These are phyloP conservation scores for Anthoceros angustus DNA, from an alignment of 225 moss, liverwort and hornwort genomes.

Conservation along the genomic window DNA sequence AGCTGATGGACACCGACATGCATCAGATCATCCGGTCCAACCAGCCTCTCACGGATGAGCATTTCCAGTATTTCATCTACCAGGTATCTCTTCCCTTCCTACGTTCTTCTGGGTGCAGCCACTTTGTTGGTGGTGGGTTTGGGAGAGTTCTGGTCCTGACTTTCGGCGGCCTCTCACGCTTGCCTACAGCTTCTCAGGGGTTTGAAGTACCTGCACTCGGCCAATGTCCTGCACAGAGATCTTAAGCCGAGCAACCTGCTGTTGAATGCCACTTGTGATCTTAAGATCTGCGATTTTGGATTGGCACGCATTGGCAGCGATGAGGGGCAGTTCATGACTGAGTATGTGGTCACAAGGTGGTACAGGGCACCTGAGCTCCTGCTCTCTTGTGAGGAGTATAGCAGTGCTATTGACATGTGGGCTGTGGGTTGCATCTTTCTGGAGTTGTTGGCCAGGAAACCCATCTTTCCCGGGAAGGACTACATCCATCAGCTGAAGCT, in stretches of 20 bases:
- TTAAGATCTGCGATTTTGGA: constrained; percentile 98
- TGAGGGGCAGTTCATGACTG: constrained; percentile 99
- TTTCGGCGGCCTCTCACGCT: background rate
- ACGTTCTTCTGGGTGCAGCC: background rate
- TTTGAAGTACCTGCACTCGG: constrained; percentile 84
- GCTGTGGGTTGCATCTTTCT: constrained; percentile 98
- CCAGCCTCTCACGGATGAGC: constrained; percentile 93
- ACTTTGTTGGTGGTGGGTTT: background rate
- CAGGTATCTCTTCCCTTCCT: constrained; percentile 33
- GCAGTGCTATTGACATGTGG: constrained; percentile 97
- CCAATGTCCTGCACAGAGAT: constrained; percentile 90
- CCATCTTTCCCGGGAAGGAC: constrained; percentile 93
- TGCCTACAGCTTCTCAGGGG: constrained; percentile 67
- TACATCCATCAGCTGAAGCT: constrained; percentile 99
- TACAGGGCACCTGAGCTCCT: constrained; percentile 93
- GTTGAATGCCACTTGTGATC: constrained; percentile 84
- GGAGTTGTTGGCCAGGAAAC: constrained; percentile 80
- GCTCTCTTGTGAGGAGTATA: constrained; percentile 91
- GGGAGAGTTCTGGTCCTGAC: background rate
- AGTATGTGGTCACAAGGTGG: constrained; percentile 96
- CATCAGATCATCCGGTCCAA: constrained; percentile 98
- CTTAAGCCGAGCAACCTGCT: constrained; percentile 87
- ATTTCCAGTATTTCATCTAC: constrained; percentile 98
- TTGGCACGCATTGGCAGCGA: constrained; percentile 85
- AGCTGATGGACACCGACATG: constrained; percentile 98